Base-by-base conservation (phyloP, 768 basidiomycete genomes). In the Xerocomellus amylosporus region DNA sequence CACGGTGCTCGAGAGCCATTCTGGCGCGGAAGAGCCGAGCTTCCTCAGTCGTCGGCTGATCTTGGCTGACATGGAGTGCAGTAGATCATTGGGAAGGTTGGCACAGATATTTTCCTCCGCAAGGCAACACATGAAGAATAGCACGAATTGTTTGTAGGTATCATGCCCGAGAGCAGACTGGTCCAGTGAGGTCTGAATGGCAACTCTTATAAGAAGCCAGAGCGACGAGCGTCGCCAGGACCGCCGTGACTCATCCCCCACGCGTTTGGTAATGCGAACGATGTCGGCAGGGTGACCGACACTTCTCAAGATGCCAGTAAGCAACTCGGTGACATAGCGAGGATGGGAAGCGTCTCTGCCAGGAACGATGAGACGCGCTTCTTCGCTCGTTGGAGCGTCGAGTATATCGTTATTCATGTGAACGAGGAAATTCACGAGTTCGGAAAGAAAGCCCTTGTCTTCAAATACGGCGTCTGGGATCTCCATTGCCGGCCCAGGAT, bases 141-240 rank as follows among this genome's bases (percentile, higher is more conserved):
- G n/a, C 40, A 73, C 67, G 58, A 74, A 74, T 4, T 34, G 43
- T 37, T 75, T 75, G 62, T 75, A 75, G 5, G 59, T 39, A 8
- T 26, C 40, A 5, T 26, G 45, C 7, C 59, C 62, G 7, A 49
- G n/a, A 33, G 22, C 42, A 43, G 60, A 59, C 36, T 54, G 59
- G 22, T 46, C 56, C 24, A 74, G 62, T 0, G 74, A 69, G 0
- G 71, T 76, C 59, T 80, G 79, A 24, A 79, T 57, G 1, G 72
- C 70, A 4, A 83, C 76, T 9, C 80, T 76, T 33, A 79, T 62
- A 12, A 79, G 60, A 5, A 81, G 73, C 80, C 81, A 83, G 12
- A 79, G 65, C 0, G 78, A 66, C 8, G 79, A 78, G 22, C 81
- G 71, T 26, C 82, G 66, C 81, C 81, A 83, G 70, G 81, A 49